phyloP scores from a whole-genome alignment of 2,329 filamentous ascomycete species.

The Periconia sp. region DNA sequence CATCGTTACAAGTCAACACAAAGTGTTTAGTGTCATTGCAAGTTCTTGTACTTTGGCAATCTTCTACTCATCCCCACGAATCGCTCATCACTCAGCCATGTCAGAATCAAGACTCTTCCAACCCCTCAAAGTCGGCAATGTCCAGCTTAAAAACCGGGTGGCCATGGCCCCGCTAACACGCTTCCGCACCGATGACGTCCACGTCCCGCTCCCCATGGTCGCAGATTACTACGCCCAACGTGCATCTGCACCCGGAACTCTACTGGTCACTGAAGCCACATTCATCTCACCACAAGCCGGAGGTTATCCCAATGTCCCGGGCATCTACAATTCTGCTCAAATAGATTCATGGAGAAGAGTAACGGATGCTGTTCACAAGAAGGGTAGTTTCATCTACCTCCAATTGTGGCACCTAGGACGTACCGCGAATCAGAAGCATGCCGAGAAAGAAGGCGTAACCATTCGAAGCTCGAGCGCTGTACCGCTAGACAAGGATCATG shows the following conservation, averaged over 20 bases:
- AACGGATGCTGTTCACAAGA: conserved; percentile 67
- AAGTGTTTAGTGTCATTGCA: too few species aligned
- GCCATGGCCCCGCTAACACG: conserved; percentile 47
- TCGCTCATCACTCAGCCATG: too few species aligned
- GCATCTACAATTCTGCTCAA: conserved; percentile 58
- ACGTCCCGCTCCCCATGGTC: conserved; percentile 52
- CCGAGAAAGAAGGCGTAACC: conserved; percentile 44
- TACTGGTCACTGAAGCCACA: conserved; percentile 66
- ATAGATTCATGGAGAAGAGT: conserved; percentile 66
- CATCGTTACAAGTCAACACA: too few species aligned
- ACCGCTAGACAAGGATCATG: conserved; percentile 50
- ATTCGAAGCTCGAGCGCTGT: conserved; percentile 42
- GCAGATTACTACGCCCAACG: conserved; percentile 63
- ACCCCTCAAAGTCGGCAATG: conserved; percentile 41
- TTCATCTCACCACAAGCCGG: conserved; percentile 56
- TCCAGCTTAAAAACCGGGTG: conserved; percentile 42
- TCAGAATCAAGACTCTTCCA: conserved; percentile 39
- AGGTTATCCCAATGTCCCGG: conserved; percentile 60
- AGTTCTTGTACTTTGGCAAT: too few species aligned
- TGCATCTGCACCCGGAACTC: conserved; percentile 58
- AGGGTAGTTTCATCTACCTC: conserved; percentile 64
- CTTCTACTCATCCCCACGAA: too few species aligned
- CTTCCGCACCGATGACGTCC: conserved; percentile 54
- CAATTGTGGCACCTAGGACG: conserved; percentile 70
- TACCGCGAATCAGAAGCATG: conserved; percentile 50